Base-by-base conservation (phyloP, 1,284 basidiomycete genomes). In the Boletus sp. region DNA sequence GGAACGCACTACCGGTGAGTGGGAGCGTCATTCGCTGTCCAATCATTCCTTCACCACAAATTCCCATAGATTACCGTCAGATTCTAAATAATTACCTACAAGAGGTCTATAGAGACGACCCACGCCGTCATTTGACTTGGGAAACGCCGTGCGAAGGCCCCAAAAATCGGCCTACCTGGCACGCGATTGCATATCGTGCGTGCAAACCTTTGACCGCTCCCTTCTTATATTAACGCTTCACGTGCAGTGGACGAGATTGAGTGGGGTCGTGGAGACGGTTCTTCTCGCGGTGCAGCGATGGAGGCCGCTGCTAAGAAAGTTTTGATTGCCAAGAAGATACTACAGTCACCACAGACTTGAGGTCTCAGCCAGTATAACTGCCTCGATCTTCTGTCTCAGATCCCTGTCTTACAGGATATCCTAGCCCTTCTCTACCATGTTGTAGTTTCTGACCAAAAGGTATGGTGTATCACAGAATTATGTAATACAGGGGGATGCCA, bases 91-190 rank as follows among this genome's bases (percentile, higher is more conserved):
- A 66, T 30, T 47, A 63, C 35, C 17, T 62, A 10, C 60, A 62
- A 36, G 38, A 20, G 12, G 29, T 45, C 13, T 43, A 56, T 33
- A 49, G 63, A 48, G 47, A 45, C 14, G 44, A 54, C 10, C 50
- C 60, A 17, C 37, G 42, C 25, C 44, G 41, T 12, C 50, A 35
- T 12, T 42, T 63, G 36, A 50, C 43, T 19, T 68, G 65, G 65
- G 52, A 65, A 41, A 41, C 9, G 0, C 46, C 46, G 9, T 9
- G 3, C 3, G 41, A 49, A 2, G 65, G 65, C 9, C 49, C 64
- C 27, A 44, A 53, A 35, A 49, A 67, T 43, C 44, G 32, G 8
- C 62, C 65, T 8, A 65, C 41, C 7, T 68, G 65, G 61, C 36
- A 39, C 16, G 62, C 49, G 6, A 49, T 60, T 29, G 65, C 60